Conservation (phyloP, 2,329 filamentous ascomycete species). For the Talaromyces sp. region DNA sequence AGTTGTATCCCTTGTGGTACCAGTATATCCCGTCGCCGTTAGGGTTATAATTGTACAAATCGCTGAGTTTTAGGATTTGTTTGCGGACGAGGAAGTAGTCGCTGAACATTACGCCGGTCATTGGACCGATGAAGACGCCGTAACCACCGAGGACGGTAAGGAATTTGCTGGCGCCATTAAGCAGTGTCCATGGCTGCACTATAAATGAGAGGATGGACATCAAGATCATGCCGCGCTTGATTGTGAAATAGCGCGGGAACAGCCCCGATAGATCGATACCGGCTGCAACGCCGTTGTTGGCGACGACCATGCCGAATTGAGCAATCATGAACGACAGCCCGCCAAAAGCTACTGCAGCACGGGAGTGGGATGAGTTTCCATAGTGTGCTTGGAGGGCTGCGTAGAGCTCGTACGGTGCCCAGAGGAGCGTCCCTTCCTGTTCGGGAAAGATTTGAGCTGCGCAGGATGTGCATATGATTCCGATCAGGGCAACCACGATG, state of each 20-base stretch:
- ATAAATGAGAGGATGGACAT: conserved; percentile 12
- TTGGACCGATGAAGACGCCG: conserved; percentile 3
- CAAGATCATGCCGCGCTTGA: conserved; percentile 13
- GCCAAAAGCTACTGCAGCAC: conserved; percentile 8
- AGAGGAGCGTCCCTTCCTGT: not conserved
- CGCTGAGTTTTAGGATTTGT: conserved; percentile 9
- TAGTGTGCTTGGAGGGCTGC: not conserved
- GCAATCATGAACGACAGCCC: conserved; percentile 6
- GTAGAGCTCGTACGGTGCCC: conserved; percentile 3
- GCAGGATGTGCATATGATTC: conserved; percentile 12
- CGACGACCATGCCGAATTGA: conserved; percentile 9
- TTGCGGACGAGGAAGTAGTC: conserved; percentile 14
- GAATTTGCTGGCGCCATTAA: conserved; percentile 2
- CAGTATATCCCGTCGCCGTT: conserved; percentile 2
- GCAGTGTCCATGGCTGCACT: conserved; percentile 16
- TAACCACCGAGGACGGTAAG: conserved; percentile 14
- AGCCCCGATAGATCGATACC: conserved; percentile 13
- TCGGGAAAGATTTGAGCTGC: conserved; percentile 8
- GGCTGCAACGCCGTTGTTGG: conserved; percentile 12
- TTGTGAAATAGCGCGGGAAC: conserved; percentile 15
- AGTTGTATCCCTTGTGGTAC: conserved; percentile 11
- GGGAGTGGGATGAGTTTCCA: conserved; percentile 7
- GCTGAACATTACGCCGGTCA: conserved; percentile 10
- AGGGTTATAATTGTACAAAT: conserved; percentile 3
- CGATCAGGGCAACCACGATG: conserved; percentile 2